These are phyloP conservation scores for Schizophyllum amplum DNA, from an alignment of 1,284 basidiomycete species.

Conservation along the genomic window DNA sequence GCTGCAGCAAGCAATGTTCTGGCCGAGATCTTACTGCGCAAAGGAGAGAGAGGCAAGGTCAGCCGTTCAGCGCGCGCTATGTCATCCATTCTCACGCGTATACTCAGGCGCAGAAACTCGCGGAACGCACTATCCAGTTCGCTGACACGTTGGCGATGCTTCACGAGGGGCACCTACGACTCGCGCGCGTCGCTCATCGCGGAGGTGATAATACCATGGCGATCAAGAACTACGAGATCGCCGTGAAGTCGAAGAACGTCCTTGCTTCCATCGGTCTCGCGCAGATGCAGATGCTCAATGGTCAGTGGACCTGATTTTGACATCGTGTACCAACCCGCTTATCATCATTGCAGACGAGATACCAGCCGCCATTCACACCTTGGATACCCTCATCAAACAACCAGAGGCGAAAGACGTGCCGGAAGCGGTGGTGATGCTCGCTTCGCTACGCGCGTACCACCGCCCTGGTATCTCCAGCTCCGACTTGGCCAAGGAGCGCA, in stretches of 20 bases:
- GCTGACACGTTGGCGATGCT: slow-evolving; percentile 77
- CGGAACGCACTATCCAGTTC: slow-evolving; percentile 88
- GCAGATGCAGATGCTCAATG: slow-evolving; percentile 76
- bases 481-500: slow-evolving; percentile 65
- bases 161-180: slow-evolving; percentile 73
- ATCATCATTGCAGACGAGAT: slow-evolving; percentile 77
- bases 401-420: neutral
- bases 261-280: slow-evolving; percentile 79
- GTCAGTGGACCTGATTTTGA: too few relatives aligned
- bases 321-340: slow-evolving; percentile 1
- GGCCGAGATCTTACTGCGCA: slow-evolving; percentile 66
- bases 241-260: slow-evolving; percentile 67
- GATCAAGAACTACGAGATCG: slow-evolving; percentile 66
- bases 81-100: slow-evolving; percentile 1
- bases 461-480: slow-evolving; percentile 70
- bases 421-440: slow-evolving; percentile 80
- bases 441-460: slow-evolving; percentile 75
- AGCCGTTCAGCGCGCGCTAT: slow-evolving; percentile 7
- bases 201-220: slow-evolving; percentile 58
- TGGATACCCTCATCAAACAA: slow-evolving; percentile 68
- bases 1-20: slow-evolving; percentile 74
- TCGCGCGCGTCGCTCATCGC: slow-evolving; percentile 73
- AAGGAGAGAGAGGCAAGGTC: slow-evolving; percentile 51
- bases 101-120: slow-evolving; percentile 75
- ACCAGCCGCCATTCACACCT: slow-evolving; percentile 77